These are phyloP conservation scores for Hypoxylon fragiforme DNA, from an alignment of 495 filamentous ascomycete species.

Conservation along the genomic window DNA sequence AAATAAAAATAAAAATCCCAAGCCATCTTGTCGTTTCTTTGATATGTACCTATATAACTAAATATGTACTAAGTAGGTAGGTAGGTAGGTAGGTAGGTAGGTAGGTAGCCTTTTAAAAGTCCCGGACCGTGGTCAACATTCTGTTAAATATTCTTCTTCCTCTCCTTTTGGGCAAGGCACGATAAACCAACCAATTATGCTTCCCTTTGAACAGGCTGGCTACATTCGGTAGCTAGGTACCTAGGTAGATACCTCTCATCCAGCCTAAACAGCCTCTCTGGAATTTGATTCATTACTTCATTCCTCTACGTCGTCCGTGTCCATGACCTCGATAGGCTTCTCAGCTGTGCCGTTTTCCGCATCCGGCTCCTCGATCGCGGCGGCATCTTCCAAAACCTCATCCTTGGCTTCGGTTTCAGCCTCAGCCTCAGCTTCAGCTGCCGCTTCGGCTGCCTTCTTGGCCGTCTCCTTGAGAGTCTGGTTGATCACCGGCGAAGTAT, in stretches of 20 bases:
- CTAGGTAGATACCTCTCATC: too few relatives aligned
- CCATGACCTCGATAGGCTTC: constrained; percentile 1
- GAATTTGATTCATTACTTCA: background rate
- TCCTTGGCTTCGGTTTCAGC: constrained; percentile 32
- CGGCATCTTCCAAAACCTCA: constrained; percentile 19
- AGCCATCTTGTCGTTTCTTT: background rate
- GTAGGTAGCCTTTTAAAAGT: too few relatives aligned
- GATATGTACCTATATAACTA: too few relatives aligned
- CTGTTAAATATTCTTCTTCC: too few relatives aligned
- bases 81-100: too few relatives aligned
- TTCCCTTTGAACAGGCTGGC: too few relatives aligned
- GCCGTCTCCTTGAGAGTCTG: constrained; percentile 51
- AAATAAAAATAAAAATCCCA: constrained; percentile 4
- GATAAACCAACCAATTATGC: too few relatives aligned
- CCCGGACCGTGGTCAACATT: too few relatives aligned
- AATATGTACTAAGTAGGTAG: too few relatives aligned
- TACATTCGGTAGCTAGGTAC: too few relatives aligned
- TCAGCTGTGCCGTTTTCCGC: constrained; percentile 8
- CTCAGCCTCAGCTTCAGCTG: constrained; percentile 25
- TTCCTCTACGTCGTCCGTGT: background rate
- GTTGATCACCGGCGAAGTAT: constrained; percentile 72
- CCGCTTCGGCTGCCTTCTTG: constrained; percentile 35
- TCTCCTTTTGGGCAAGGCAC: too few relatives aligned
- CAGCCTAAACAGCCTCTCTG: too few relatives aligned
- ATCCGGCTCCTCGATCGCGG: constrained; percentile 14